Evolutionary conservation across 371 early-diverging fungal genomes (phyloP).

Genomic region (Choanephora cucurbitarum): DNA sequence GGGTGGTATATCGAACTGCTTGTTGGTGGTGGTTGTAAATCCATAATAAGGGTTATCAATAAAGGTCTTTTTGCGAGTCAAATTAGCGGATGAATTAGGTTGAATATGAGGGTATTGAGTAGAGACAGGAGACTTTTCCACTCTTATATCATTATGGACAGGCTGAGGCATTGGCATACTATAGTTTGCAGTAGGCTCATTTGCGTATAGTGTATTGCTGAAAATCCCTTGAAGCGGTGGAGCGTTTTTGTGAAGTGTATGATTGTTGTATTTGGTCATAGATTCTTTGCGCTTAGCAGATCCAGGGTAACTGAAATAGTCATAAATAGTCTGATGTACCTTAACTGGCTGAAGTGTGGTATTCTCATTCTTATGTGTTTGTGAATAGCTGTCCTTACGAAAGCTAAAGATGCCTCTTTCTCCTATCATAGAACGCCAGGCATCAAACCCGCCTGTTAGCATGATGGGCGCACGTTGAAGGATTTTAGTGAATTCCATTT

Average conservation of each 20-base stretch:
- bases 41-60: conserved; percentile 67
- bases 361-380: not conserved
- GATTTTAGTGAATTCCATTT: conserved; percentile 55
- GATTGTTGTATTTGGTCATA: not conserved
- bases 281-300: not conserved
- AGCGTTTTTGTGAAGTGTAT: not conserved
- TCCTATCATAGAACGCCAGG: conserved; percentile 60
- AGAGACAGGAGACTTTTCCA: no score
- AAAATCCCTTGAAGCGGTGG: conserved; percentile 11
- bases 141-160: not conserved
- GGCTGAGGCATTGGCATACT: not conserved
- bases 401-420: conserved; percentile 35
- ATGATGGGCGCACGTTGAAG: conserved; percentile 61
- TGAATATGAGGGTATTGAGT: conserved; percentile 7
- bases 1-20: conserved; percentile 30
- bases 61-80: conserved; percentile 49
- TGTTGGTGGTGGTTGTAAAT: conserved; percentile 46
- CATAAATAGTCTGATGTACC: not conserved
- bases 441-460: conserved; percentile 76
- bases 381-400: not conserved
- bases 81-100: conserved; percentile 11
- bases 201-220: not conserved
- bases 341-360: conserved; percentile 1
- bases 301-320: not conserved
- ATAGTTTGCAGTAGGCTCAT: conserved; percentile 12